These are phyloP conservation scores for Chytriomyces hyalinus DNA, from an alignment of 192 early-diverging fungal species.

Conservation along the genomic window DNA sequence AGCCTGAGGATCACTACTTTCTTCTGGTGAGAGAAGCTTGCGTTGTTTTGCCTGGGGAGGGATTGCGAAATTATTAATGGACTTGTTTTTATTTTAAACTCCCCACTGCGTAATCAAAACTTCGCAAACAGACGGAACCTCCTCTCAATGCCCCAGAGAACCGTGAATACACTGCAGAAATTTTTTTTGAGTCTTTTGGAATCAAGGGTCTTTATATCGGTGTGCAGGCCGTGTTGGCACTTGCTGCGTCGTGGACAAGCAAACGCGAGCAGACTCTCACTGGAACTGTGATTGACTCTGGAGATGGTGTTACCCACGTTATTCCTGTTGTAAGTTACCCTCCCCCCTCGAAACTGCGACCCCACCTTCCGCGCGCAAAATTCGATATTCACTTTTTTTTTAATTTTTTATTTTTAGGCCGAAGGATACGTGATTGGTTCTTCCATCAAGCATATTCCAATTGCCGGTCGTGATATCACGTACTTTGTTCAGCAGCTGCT, in stretches of 20 bases:
- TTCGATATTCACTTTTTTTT: background rate
- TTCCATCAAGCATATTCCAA: conserved; percentile 98
- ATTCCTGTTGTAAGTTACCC: conserved; percentile 85
- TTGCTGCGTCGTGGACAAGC: conserved; percentile 93
- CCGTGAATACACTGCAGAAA: conserved; percentile 98
- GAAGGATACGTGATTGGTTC: conserved; percentile 98
- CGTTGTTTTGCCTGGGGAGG: conserved; percentile 5
- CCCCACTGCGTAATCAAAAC: background rate
- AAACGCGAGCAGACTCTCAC: conserved; percentile 90
- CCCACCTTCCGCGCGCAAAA: background rate
- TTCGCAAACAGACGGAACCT: conserved; percentile 82
- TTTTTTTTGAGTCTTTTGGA: conserved; percentile 99
- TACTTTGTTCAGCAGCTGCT: conserved; percentile 97
- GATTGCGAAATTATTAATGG: conserved; percentile 4
- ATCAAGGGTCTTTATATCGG: conserved; percentile 98
- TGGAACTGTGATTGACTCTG: conserved; percentile 97
- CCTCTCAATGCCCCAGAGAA: conserved; percentile 98
- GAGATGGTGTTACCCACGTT: conserved; percentile 99
- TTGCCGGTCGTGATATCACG: conserved; percentile 97
- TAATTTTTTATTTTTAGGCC: conserved; percentile 59
- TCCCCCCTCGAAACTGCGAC: conserved; percentile 14
- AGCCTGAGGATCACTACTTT: conserved; percentile 98
- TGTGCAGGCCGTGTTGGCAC: conserved; percentile 97
- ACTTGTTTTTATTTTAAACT: conserved; percentile 8
- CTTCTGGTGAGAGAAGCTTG: conserved; percentile 66